Evolutionary conservation across 176 grass and related monocot species (phyloP), one percentile per base, ranked within the genome.

Genomic region (Olyra latifolia): DNA sequence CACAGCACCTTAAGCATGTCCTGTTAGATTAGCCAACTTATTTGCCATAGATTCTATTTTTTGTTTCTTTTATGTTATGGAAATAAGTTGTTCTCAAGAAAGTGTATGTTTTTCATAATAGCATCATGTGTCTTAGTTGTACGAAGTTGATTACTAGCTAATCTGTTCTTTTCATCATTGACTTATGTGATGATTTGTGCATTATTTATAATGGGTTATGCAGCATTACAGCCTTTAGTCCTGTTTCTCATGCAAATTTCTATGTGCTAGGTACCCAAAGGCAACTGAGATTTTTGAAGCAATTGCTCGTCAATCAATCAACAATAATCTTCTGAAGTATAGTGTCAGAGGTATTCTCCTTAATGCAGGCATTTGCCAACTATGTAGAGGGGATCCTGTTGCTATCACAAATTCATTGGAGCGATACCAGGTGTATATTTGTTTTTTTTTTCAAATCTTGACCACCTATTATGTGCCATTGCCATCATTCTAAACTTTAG

Each of bases 241-340:
- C 22, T 52, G 61, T 47, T 72, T 64, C 77, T 88, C 11, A 86
- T 58, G 59, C 62, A 57, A 59, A 43, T 71, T 53, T 82, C 11
- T 66, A 74, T 57, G 29, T 64, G 77, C 79, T 79, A 99, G 96
- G 73, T 99, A 91, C 55, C 81, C 83, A 11, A 99, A 99, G 79
- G 96, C 96, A 35, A 95, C 88, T 64, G 92, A 95, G 63, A 89
- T 99, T 71, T 99, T 91, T 77, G 96, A 99, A 86, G 84, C 74
- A 23, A 95, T 99, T 72, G 96, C 96, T 40, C 88, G 69, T 49
- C 93, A 99, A 65, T 92, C 91, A 82, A 85, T 95, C 57, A 99
- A 91, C 75, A 99, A 90, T 71, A 99, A 80, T 87, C 96, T 99
- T 89, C 86, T 99, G 8, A 99, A 99, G 86, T 99, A 99, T 58